These are phyloP conservation scores for Bretziella fagacearum DNA, from an alignment of 2,329 filamentous ascomycete species.

Conservation along the genomic window DNA sequence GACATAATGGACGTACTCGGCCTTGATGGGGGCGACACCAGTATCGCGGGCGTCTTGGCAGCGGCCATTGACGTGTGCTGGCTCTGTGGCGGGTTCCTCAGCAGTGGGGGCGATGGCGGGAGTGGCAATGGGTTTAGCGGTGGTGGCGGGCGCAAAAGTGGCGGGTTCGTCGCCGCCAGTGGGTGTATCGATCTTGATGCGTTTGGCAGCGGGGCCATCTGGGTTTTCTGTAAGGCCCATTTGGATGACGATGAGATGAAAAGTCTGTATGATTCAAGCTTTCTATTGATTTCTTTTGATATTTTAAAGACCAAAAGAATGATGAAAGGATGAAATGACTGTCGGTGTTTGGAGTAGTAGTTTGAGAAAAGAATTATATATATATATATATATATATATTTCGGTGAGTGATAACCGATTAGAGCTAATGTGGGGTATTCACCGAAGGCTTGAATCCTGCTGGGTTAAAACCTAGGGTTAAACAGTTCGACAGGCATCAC, in stretches of 20 bases:
- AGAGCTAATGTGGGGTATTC: too few species aligned
- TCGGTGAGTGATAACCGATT: too few species aligned
- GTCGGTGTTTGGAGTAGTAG: too few species aligned
- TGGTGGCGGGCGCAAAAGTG: constrained; percentile 7
- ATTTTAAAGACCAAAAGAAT: too few species aligned
- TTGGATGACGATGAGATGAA: background rate
- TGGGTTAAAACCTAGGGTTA: too few species aligned
- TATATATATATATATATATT: too few species aligned
- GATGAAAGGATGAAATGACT: too few species aligned
- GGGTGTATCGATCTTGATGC: constrained; percentile 28
- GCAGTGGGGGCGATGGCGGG: constrained; percentile 7
- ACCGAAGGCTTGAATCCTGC: too few species aligned
- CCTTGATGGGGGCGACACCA: constrained; percentile 22
- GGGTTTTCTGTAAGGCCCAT: background rate
- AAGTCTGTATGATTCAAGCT: background rate
- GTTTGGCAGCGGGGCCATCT: constrained; percentile 36
- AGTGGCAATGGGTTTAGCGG: constrained; percentile 16
- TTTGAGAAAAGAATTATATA: too few species aligned
- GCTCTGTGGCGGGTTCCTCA: constrained; percentile 19
- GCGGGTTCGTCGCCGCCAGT: constrained; percentile 5
- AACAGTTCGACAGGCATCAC: too few species aligned
- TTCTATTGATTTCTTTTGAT: background rate
- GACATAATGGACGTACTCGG: constrained; percentile 21
- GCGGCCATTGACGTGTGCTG: constrained; percentile 33
- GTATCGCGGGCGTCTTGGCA: constrained; percentile 16